Evolutionary conservation across 495 filamentous ascomycete species (phyloP).

Genomic region (Hamigera avellanea): DNA sequence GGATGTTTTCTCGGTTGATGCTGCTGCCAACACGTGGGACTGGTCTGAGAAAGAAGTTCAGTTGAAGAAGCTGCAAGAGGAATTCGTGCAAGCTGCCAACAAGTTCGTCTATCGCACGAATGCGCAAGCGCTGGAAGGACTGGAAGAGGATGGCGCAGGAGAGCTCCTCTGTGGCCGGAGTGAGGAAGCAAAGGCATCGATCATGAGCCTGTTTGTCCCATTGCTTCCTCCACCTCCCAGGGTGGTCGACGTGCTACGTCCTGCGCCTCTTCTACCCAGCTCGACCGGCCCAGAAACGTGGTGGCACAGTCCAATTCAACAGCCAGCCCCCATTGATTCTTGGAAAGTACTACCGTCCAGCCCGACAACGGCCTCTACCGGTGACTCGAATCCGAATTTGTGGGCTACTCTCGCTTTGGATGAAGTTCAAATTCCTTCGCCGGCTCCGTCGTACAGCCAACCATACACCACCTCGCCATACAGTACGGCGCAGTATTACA

Average conservation of each 20-base stretch:
- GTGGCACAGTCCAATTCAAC: slow-evolving; percentile 54
- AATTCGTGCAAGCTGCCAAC: slow-evolving; percentile 95
- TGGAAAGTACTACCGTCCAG: slow-evolving; percentile 94
- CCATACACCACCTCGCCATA: slow-evolving; percentile 63
- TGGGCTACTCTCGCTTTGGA: slow-evolving; percentile 70
- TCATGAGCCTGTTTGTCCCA: slow-evolving; percentile 78
- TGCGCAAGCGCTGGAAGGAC: slow-evolving; percentile 80
- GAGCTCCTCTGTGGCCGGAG: slow-evolving; percentile 86
- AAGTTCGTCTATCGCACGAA: slow-evolving; percentile 91
- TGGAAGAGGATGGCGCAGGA: slow-evolving; percentile 94
- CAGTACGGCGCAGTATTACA: slow-evolving; percentile 55
- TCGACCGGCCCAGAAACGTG: slow-evolving; percentile 66
- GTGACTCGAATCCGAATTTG: slow-evolving; percentile 59
- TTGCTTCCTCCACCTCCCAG: slow-evolving; percentile 87
- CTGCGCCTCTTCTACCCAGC: slow-evolving; percentile 74
- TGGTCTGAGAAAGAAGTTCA: slow-evolving; percentile 97
- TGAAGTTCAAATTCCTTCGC: slow-evolving; percentile 59
- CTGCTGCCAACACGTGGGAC: slow-evolving; percentile 79
- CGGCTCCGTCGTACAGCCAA: slow-evolving; percentile 68
- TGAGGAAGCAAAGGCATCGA: slow-evolving; percentile 83
- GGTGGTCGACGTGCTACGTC: slow-evolving; percentile 83
- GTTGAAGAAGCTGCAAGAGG: slow-evolving; percentile 94
- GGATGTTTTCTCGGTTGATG: slow-evolving; percentile 88
- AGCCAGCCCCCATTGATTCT: slow-evolving; percentile 65
- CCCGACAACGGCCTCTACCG: slow-evolving; percentile 56